phyloP scores from a whole-genome alignment of 305 asterid species.

The Solanum aculeatissimum region DNA sequence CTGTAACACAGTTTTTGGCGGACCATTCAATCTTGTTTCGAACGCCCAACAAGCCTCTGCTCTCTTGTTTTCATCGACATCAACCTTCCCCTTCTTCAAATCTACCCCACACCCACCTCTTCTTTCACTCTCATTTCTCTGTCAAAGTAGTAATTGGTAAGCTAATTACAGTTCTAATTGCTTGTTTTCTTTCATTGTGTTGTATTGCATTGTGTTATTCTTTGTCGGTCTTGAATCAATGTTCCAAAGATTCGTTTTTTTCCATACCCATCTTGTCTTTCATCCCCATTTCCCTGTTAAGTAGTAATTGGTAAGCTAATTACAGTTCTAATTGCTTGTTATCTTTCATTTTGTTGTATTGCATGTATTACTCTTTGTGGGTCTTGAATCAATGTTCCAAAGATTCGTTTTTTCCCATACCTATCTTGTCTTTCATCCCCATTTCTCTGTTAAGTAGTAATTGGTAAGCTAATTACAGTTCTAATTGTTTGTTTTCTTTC shows the following conservation, averaged over 20 bases:
- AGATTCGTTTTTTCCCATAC: background rate
- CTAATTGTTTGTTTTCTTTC: background rate
- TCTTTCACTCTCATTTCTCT: background rate
- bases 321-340: background rate
- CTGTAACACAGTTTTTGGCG: constrained; percentile 22
- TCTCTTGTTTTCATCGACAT: constrained; percentile 67
- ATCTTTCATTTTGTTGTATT: background rate
- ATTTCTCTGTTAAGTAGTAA: background rate
- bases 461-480: background rate
- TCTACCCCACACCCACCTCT: constrained; percentile 8
- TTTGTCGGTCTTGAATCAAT: background rate
- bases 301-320: background rate
- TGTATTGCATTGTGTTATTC: background rate
- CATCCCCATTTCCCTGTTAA: background rate
- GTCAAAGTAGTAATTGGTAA: background rate
- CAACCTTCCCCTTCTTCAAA: constrained; percentile 17
- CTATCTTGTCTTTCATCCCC: background rate
- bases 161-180: background rate
- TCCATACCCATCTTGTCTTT: background rate
- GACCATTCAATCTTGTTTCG: constrained; percentile 24
- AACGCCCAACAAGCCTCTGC: background rate
- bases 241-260: background rate
- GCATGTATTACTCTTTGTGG: background rate
- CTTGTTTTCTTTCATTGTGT: constrained; percentile 1
- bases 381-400: background rate